phyloP scores from a whole-genome alignment of 805 yeast genomes.

The Sugiyamaella boreocaroliniensis region DNA sequence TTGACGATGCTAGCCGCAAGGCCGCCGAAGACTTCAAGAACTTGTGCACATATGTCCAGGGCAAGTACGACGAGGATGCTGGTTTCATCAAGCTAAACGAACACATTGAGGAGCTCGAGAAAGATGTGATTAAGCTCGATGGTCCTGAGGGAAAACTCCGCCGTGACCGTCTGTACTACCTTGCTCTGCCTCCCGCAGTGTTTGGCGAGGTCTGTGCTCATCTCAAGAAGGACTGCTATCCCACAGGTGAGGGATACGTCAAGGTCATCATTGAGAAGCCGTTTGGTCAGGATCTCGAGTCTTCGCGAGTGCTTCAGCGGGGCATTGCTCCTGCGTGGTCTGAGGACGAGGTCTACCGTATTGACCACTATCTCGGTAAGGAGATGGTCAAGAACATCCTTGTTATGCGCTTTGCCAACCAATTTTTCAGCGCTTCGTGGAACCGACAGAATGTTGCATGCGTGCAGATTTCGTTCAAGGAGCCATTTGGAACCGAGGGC shows the following conservation, averaged over 20 bases:
- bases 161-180: conserved; percentile 79
- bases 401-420: conserved; percentile 86
- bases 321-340: conserved; percentile 77
- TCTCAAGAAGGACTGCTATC: conserved; percentile 62
- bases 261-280: conserved; percentile 95
- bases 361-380: conserved; percentile 96
- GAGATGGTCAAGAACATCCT: conserved; percentile 94
- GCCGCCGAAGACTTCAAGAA: conserved; percentile 55
- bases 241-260: conserved; percentile 55
- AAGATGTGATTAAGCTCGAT: conserved; percentile 21
- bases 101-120: conserved; percentile 56
- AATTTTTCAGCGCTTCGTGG: conserved; percentile 84
- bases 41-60: conserved; percentile 62
- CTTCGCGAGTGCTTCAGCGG: conserved; percentile 69
- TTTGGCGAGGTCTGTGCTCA: conserved; percentile 73
- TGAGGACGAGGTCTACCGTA: conserved; percentile 89
- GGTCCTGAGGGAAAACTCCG: conserved; percentile 29
- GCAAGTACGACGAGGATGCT: conserved; percentile 72
- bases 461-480: conserved; percentile 89
- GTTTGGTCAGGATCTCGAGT: conserved; percentile 83
- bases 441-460: conserved; percentile 68
- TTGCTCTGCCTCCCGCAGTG: conserved; percentile 92
- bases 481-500: conserved; percentile 98
- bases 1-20: conserved; percentile 37
- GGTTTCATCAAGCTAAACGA: conserved; percentile 59